These are phyloP conservation scores for Penstemon eatonii DNA, from an alignment of 257 asterid genomes.

Conservation along the genomic window DNA sequence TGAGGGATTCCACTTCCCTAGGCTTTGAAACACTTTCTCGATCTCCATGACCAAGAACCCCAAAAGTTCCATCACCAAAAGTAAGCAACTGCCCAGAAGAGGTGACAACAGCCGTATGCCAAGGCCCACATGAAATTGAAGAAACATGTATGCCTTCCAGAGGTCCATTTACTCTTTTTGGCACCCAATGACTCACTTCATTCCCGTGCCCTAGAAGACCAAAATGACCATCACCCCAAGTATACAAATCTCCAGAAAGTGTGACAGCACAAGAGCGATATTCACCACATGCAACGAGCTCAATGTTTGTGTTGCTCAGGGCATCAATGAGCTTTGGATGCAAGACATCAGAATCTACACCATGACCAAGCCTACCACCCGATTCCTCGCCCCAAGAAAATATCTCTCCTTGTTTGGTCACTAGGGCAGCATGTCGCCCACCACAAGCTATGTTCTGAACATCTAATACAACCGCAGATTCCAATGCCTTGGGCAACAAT, in stretches of 20 bases:
- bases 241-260: conserved; percentile 86
- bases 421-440: conserved; percentile 86
- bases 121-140: conserved; percentile 86
- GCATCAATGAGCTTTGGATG: conserved; percentile 87
- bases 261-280: conserved; percentile 89
- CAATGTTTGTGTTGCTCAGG: conserved; percentile 76
- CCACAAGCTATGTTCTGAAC: conserved; percentile 99
- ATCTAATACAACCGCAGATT: conserved; percentile 94
- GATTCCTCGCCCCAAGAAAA: conserved; percentile 98
- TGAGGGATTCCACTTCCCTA: conserved; percentile 88
- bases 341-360: conserved; percentile 89
- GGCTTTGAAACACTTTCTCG: conserved; percentile 69
- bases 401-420: conserved; percentile 94
- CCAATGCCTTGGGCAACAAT: conserved; percentile 87
- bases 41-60: conserved; percentile 94
- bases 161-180: conserved; percentile 86
- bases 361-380: conserved; percentile 96
- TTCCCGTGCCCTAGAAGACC: conserved; percentile 96
- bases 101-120: conserved; percentile 97
- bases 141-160: conserved; percentile 88
- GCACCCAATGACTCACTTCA: conserved; percentile 95
- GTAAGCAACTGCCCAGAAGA: conserved; percentile 95
- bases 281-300: conserved; percentile 94
- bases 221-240: conserved; percentile 93
- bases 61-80: conserved; percentile 93